Conservation (phyloP, 2,329 filamentous ascomycete species). For the Aureobasidium uvarum region DNA sequence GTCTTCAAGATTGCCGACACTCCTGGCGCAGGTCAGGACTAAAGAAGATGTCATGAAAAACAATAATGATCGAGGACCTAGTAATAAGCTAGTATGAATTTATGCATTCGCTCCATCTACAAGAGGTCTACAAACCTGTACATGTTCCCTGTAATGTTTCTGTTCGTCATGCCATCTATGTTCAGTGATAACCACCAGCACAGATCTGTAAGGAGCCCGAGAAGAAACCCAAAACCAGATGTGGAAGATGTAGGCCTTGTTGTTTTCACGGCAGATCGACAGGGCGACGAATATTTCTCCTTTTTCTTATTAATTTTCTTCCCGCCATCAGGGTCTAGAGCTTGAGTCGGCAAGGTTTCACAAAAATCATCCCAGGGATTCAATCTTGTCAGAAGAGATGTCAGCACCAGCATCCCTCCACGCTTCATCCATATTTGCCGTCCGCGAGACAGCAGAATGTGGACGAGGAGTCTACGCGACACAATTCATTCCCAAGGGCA, state of each 20-base stretch:
- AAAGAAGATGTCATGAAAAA: not conserved
- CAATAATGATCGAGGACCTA: not conserved
- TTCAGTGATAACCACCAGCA: not conserved
- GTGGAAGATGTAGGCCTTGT: not conserved
- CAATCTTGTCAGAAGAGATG: not conserved
- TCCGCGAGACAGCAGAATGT: conserved; percentile 44
- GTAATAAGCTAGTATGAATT: not conserved
- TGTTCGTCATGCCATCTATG: not conserved
- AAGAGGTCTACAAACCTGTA: not conserved
- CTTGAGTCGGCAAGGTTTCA: not conserved
- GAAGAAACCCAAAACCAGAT: not conserved
- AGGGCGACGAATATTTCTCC: not conserved
- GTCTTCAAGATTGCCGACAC: conserved; percentile 37
- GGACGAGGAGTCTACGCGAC: conserved; percentile 49
- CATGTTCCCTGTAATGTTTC: not conserved
- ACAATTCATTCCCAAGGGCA: conserved; percentile 38
- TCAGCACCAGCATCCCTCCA: conserved; percentile 25
- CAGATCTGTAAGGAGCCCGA: not conserved
- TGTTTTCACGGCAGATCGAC: conserved; percentile 4
- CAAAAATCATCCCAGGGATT: not conserved
- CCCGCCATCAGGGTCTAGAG: conserved; percentile 12
- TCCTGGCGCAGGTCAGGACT: conserved; percentile 28
- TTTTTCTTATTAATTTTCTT: not conserved
- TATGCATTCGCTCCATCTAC: not conserved
- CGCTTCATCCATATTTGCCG: conserved; percentile 36